phyloP scores from a whole-genome alignment of 371 early-diverging fungal species.

The Apophysomyces elegans region DNA sequence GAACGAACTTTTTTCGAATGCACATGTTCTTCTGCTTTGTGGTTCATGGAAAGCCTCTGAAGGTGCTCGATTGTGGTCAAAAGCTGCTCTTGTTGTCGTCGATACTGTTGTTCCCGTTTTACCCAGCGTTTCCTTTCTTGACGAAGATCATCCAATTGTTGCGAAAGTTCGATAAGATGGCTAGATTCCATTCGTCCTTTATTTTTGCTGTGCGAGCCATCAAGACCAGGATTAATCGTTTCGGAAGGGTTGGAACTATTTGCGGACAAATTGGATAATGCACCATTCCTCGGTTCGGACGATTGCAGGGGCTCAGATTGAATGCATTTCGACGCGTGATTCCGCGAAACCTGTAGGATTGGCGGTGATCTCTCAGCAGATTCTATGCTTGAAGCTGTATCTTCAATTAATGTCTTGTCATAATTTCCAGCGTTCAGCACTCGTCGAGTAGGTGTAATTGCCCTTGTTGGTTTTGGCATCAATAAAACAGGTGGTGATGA shows the following conservation, averaged over 20 bases:
- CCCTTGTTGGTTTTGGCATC: constrained; percentile 18
- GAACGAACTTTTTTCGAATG: background rate
- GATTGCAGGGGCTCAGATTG: too few species aligned
- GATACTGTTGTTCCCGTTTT: background rate
- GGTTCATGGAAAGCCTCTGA: background rate
- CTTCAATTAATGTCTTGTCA: constrained; percentile 14
- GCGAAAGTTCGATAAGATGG: background rate
- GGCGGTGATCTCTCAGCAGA: too few species aligned
- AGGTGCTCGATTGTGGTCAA: background rate
- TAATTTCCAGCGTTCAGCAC: background rate
- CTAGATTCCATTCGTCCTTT: background rate
- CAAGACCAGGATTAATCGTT: too few species aligned
- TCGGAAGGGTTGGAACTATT: too few species aligned
- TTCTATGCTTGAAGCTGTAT: background rate
- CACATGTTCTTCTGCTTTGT: background rate
- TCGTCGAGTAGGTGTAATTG: constrained; percentile 9
- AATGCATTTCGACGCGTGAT: too few species aligned
- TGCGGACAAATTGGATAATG: too few species aligned
- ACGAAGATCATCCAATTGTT: background rate
- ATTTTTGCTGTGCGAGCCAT: background rate
- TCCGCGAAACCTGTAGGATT: too few species aligned
- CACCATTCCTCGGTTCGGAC: too few species aligned
- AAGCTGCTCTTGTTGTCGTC: background rate
- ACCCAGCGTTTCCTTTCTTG: background rate
- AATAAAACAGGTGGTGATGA: background rate